Evolutionary conservation across 2,329 filamentous ascomycete species (phyloP).

Genomic region (Cladosporium cucumerinum): DNA sequence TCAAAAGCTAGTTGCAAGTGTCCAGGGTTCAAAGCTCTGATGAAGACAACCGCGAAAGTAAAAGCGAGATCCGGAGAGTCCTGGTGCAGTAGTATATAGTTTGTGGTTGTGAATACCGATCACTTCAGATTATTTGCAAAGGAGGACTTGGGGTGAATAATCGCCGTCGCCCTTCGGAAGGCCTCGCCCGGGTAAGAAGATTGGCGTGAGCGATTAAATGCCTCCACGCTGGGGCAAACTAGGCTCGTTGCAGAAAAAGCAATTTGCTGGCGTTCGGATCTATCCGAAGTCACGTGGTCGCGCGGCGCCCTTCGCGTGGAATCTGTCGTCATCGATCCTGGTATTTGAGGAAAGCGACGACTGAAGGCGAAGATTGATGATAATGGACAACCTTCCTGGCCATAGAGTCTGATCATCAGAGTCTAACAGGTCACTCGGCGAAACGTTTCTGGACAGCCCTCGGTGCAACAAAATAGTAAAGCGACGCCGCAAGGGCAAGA

Average conservation of each 20-base stretch:
- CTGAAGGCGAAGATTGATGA: not conserved
- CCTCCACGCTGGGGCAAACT: not conserved
- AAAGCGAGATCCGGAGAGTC: not conserved
- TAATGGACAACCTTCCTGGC: not conserved
- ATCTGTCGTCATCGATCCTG: not conserved
- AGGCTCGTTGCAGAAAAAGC: not conserved
- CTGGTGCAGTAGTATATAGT: not conserved
- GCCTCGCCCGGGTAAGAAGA: not conserved
- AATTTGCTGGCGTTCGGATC: not conserved
- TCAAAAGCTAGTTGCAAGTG: not conserved
- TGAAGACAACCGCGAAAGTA: not conserved
- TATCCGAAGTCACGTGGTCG: not conserved
- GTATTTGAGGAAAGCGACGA: not conserved
- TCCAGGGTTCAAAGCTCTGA: not conserved
- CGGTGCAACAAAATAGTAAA: too few species aligned
- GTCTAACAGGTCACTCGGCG: too few species aligned
- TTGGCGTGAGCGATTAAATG: constrained; percentile 4
- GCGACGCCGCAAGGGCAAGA: not conserved
- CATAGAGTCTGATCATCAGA: not conserved
- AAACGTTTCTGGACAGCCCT: too few species aligned
- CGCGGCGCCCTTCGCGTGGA: not conserved
- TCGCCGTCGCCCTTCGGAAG: not conserved
- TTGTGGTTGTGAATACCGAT: not conserved
- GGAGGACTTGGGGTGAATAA: not conserved
- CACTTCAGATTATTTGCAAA: not conserved